Conservation (phyloP, 768 basidiomycete genomes). For the Russula griseocarnosa region DNA sequence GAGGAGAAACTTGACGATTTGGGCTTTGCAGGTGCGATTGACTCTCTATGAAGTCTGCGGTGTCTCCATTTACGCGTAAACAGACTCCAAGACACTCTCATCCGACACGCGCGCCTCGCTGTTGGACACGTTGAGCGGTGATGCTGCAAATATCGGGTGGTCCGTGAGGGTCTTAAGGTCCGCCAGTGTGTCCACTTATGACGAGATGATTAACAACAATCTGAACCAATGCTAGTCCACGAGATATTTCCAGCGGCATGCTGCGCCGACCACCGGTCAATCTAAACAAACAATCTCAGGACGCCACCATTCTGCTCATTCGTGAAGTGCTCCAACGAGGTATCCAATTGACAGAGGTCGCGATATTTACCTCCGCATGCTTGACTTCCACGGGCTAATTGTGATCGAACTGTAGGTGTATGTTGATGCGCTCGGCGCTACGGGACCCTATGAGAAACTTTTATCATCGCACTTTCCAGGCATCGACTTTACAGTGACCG, state of each 20-base stretch:
- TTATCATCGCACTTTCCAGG: constrained; percentile 78
- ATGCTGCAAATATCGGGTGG: constrained; percentile 73
- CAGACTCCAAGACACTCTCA: constrained; percentile 92
- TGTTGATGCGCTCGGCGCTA: constrained; percentile 91
- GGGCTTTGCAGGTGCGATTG: constrained; percentile 79
- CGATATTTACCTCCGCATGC: constrained; percentile 17
- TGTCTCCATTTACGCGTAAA: background rate
- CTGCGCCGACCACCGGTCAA: constrained; percentile 77
- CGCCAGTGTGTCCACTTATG: background rate
- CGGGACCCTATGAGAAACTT: constrained; percentile 79
- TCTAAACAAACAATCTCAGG: constrained; percentile 82
- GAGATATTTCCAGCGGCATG: constrained; percentile 91
- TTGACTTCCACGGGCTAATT: background rate
- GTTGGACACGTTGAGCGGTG: constrained; percentile 61
- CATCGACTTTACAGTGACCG: constrained; percentile 82
- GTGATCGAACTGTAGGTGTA: constrained; percentile 54
- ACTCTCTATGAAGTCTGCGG: background rate
- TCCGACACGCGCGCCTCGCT: constrained; percentile 62
- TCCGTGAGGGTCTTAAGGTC: constrained; percentile 58
- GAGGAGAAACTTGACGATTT: constrained; percentile 66
- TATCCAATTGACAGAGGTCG: constrained; percentile 73
- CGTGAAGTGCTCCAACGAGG: constrained; percentile 78
- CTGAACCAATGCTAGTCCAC: constrained; percentile 54
- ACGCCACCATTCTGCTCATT: constrained; percentile 87
- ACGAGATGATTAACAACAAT: constrained; percentile 13